Evolutionary conservation across 2,329 filamentous ascomycete genomes (phyloP).

Genomic region (Cladorrhinum sp.): DNA sequence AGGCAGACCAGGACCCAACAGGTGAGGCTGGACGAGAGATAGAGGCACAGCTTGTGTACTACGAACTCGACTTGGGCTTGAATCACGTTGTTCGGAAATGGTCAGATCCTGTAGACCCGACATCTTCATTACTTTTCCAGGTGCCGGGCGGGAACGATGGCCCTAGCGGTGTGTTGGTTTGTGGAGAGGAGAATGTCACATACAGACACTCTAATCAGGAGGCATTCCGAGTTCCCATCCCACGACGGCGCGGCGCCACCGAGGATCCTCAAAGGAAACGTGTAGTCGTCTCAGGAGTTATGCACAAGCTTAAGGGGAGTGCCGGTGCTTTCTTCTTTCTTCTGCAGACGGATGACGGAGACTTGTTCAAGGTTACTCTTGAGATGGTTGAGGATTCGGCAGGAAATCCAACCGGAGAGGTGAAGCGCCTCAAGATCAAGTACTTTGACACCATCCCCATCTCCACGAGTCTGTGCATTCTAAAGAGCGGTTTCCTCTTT

Average conservation of each 20-base stretch:
- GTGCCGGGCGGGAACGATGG: constrained; percentile 92
- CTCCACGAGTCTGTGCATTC: constrained; percentile 80
- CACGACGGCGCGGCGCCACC: constrained; percentile 77
- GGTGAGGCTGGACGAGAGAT: constrained; percentile 76
- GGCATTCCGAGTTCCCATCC: constrained; percentile 83
- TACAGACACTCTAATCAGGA: constrained; percentile 97
- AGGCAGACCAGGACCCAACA: constrained; percentile 85
- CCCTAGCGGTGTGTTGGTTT: constrained; percentile 91
- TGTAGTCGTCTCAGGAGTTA: constrained; percentile 83
- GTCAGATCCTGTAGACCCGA: constrained; percentile 89
- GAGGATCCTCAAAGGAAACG: constrained; percentile 92
- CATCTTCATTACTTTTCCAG: constrained; percentile 86
- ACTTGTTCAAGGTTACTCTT: constrained; percentile 93
- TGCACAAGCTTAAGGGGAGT: constrained; percentile 87
- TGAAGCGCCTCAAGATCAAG: constrained; percentile 83
- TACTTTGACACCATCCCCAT: constrained; percentile 97
- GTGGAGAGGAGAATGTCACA: constrained; percentile 89
- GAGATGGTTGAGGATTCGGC: constrained; percentile 83
- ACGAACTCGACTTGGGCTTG: constrained; percentile 91
- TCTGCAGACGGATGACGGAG: constrained; percentile 94
- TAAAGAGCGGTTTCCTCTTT: constrained; percentile 95
- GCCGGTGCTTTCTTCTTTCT: constrained; percentile 94
- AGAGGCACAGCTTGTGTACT: constrained; percentile 92
- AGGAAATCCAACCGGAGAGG: constrained; percentile 75
- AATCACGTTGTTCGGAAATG: constrained; percentile 98